Base-by-base conservation (phyloP, 768 basidiomycete species). In the Leccinum longicurvipes region DNA sequence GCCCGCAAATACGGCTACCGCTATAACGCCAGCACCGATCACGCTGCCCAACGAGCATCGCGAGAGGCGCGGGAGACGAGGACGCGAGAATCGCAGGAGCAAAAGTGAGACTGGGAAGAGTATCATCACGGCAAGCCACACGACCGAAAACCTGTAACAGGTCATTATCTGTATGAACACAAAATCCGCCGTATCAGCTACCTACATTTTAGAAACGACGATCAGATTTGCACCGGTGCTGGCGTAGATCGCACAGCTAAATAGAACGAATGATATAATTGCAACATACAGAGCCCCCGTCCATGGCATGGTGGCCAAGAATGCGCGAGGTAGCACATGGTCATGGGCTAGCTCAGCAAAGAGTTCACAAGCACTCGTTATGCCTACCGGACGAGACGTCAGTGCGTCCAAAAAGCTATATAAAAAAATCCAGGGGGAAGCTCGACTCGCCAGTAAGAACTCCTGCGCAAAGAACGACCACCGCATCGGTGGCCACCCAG, bases 391-490 rank as follows among this genome's bases (percentile, higher is more conserved):
- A 55, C 17, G 28, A 24, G 36, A 51, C 23, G 14, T 59, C 42
- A 53, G 15, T n/a, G 4, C 9, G 19, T 39, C 4, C 36, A 39
- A 39, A 46, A 46, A 57, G 51, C 23, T n/a, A 32, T 3, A 27
- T 23, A 23, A 23, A 9, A 54, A 27, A 54, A 36, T 28, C 48
- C 14, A 27, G n/a, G 24, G 4, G 34, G 7, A 17, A 51, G 23
- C 25, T 49, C 24, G 15, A 57, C 67, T 58, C 61, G 77, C 88
- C 87, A 39, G 86, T 84, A 8, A 90, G 74, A 25, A 89, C 82
- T 1, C 86, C 87, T 2, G 85, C 87, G 54, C 83, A 86, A 3
- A 91, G 76, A 14, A 89, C 88, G n/a, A 86, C 66, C 45, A 85
- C 76, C 3, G 87, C 85, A 60, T 91, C 88, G 0, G 82, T 76